Conservation (phyloP, 2,329 filamentous ascomycete genomes). For the Fusarium compactum region DNA sequence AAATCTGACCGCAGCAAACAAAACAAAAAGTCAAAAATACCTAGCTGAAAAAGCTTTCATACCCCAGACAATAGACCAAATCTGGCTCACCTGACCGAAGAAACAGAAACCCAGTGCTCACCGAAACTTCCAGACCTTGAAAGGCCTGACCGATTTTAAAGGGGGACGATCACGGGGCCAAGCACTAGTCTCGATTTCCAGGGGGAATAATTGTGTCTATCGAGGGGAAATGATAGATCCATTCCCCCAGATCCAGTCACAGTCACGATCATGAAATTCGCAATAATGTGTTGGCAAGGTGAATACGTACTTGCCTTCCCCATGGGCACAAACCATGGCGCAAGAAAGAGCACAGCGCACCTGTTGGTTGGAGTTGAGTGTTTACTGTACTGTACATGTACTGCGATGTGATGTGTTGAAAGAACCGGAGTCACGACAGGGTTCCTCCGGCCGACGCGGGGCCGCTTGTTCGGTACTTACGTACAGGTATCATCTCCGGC, state of each 20-base stretch:
- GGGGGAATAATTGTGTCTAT: conserved; percentile 21
- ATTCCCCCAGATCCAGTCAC: conserved; percentile 38
- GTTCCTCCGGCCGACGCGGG: conserved; percentile 43
- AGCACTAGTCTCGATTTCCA: conserved; percentile 32
- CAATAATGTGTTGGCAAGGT: conserved; percentile 25
- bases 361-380: conserved; percentile 12
- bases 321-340: conserved; percentile 22
- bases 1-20: conserved; percentile 24
- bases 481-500: conserved; percentile 36
- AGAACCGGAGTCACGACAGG: conserved; percentile 25
- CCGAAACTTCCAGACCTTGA: conserved; percentile 45
- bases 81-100: conserved; percentile 42
- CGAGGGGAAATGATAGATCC: conserved; percentile 13
- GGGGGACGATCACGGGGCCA: conserved; percentile 41
- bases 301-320: conserved; percentile 3
- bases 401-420: conserved; percentile 8
- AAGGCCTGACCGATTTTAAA: conserved; percentile 30
- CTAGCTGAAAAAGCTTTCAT: conserved; percentile 30
- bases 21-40: conserved; percentile 5
- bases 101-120: conserved; percentile 34
- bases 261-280: conserved; percentile 37
- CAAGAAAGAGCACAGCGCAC: conserved; percentile 24
- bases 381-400: background rate
- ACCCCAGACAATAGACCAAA: conserved; percentile 28
- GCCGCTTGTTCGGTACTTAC: conserved; percentile 44